Percentiles rank a stretch among this genome's conserved stretches.
Conservation (phyloP, 2,329 filamentous ascomycete species). For the Paecilomyces variotii region DNA sequence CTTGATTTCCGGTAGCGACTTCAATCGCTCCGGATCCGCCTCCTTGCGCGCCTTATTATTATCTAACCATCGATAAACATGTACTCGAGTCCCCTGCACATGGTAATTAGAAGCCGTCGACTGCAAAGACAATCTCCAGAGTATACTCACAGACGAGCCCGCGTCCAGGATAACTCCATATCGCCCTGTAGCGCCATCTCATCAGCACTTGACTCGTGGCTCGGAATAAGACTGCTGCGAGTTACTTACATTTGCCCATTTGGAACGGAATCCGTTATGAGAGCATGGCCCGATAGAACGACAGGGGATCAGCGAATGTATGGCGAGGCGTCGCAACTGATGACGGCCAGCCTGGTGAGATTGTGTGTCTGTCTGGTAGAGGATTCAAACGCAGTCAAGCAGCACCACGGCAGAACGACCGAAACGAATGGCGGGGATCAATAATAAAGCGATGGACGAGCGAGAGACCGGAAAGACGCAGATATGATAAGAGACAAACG, state of each 20-base stretch:
- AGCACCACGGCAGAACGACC: neutral
- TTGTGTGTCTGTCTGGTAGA: constrained; percentile 1
- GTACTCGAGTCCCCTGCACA: constrained; percentile 69
- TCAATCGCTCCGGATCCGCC: constrained; percentile 52
- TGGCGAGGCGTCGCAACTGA: neutral
- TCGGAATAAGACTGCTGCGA: constrained; percentile 1
- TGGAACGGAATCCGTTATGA: constrained; percentile 17
- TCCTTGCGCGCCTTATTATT: constrained; percentile 57
- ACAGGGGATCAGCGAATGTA: constrained; percentile 2
- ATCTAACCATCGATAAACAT: constrained; percentile 91
- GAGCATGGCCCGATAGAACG: constrained; percentile 22
- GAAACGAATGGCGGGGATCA: constrained; percentile 8
- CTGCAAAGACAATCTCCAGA: constrained; percentile 6
- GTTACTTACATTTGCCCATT: constrained; percentile 36
- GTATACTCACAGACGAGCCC: constrained; percentile 65
- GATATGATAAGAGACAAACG: constrained; percentile 13
- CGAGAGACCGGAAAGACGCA: constrained; percentile 3
- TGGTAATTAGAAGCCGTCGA: neutral
- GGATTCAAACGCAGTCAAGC: neutral
- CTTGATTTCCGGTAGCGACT: constrained; percentile 67
- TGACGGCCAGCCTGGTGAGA: neutral
- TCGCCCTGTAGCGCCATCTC: constrained; percentile 38
- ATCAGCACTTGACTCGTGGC: neutral
- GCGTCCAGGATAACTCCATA: constrained; percentile 97
- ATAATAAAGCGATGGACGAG: constrained; percentile 4